A percentile compares a stretch with the other conserved stretches of the same genome.
Evolutionary conservation across 148 eudicot species (phyloP).

Genomic region (Rhododendron simsii): DNA sequence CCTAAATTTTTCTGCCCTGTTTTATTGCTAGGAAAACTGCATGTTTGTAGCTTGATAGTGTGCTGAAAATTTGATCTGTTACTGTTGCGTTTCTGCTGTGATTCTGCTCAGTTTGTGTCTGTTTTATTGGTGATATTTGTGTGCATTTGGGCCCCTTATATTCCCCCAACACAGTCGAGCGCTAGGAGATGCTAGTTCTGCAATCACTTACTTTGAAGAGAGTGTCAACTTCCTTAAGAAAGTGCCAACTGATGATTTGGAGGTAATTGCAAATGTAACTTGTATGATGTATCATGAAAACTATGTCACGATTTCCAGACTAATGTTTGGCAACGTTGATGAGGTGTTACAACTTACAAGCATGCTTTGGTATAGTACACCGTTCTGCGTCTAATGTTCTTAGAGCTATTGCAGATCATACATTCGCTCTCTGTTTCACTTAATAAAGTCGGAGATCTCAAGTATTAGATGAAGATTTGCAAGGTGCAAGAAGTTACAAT

Average conservation of each 20-base stretch:
- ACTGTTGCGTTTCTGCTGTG: no score
- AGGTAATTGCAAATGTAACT: conserved; percentile 37
- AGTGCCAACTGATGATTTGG: conserved; percentile 59
- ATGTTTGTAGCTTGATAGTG: no score
- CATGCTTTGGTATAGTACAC: background rate
- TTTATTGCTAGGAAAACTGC: no score
- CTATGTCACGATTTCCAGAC: background rate
- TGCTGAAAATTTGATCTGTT: no score
- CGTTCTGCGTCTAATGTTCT: conserved; percentile 3
- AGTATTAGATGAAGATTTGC: conserved; percentile 84
- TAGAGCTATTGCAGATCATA: conserved; percentile 55
- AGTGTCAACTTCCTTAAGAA: conserved; percentile 70
- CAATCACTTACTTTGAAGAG: conserved; percentile 82
- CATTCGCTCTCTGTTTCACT: conserved; percentile 94
- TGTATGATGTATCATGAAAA: background rate
- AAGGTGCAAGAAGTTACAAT: conserved; percentile 75
- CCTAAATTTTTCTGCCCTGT: no score
- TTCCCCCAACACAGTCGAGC: no score
- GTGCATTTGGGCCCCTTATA: no score
- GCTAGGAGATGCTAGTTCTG: conserved; percentile 72
- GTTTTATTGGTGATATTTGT: no score
- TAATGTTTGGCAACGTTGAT: background rate
- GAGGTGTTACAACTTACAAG: background rate
- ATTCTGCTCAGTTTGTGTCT: no score
- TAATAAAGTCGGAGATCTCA: conserved; percentile 92